These are phyloP conservation scores for Candolleomyces aberdarensis DNA, from an alignment of 768 basidiomycete species.

Conservation along the genomic window DNA sequence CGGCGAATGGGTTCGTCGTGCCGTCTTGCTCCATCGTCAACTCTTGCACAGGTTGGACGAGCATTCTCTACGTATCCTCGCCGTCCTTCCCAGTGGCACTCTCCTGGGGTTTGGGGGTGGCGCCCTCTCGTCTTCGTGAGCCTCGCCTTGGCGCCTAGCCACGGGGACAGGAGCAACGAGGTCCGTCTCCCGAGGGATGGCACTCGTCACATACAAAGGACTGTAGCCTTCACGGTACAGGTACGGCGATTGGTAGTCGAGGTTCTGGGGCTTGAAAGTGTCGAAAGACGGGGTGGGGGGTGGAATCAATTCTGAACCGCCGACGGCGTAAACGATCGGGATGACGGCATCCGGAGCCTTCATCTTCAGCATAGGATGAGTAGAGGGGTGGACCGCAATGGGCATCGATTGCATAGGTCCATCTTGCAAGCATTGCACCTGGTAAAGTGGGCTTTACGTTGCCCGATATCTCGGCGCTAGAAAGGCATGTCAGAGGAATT, in stretches of 20 bases:
- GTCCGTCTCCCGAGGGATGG: too few relatives aligned
- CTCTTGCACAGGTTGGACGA: neutral
- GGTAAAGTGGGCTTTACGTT: slow-evolving; percentile 43
- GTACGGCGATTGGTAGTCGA: neutral
- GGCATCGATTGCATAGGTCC: slow-evolving; percentile 76
- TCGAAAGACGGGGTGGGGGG: neutral
- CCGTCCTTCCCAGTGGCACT: neutral
- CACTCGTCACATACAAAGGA: neutral
- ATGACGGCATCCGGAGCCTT: slow-evolving; percentile 45
- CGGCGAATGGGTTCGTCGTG: slow-evolving; percentile 3
- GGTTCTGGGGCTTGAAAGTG: neutral
- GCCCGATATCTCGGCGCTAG: slow-evolving; percentile 21
- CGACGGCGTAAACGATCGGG: slow-evolving; percentile 29
- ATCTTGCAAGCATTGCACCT: slow-evolving; percentile 60
- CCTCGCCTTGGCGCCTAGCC: neutral
- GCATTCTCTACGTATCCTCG: neutral
- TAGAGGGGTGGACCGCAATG: slow-evolving; percentile 66
- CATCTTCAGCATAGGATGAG: slow-evolving; percentile 76
- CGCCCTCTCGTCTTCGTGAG: neutral
- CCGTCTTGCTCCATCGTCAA: neutral
- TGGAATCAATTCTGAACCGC: slow-evolving; percentile 21
- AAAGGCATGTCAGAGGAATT: neutral
- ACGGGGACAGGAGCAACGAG: neutral
- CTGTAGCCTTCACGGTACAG: neutral
- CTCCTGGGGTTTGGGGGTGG: neutral